Evolutionary conservation across 176 grass and related monocot species (phyloP).

Genomic region (Oryza meridionalis): DNA sequence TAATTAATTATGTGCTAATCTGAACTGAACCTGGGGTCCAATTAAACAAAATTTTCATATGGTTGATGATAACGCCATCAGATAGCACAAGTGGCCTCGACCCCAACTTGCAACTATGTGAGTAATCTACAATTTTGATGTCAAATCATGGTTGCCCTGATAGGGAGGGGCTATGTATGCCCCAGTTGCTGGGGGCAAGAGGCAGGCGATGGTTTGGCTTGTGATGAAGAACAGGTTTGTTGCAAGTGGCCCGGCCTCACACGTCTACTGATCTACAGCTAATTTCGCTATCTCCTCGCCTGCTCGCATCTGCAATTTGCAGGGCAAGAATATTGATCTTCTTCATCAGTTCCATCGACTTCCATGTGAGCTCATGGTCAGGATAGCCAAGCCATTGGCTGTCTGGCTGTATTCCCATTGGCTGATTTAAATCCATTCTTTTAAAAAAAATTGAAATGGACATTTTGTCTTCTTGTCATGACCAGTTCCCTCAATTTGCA

Average conservation of each 20-base stretch:
- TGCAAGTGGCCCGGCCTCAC: background rate
- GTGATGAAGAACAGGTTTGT: background rate
- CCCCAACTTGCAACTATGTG: background rate
- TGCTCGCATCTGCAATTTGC: background rate
- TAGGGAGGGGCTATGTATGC: background rate
- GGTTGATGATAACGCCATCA: background rate
- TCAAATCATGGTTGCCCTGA: constrained; percentile 1
- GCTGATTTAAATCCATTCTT: background rate
- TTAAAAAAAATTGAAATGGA: background rate
- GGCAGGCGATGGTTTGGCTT: background rate
- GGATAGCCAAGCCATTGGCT: background rate
- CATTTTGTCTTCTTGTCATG: background rate
- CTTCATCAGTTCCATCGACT: background rate
- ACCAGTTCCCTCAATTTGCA: background rate
- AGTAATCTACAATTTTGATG: background rate
- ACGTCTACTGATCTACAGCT: background rate
- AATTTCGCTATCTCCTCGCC: constrained; percentile 3
- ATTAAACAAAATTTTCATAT: background rate
- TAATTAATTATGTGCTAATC: too few relatives aligned
- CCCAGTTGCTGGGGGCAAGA: background rate
- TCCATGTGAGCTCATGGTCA: background rate
- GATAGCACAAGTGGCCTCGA: background rate
- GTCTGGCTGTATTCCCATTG: background rate
- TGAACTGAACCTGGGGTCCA: background rate
- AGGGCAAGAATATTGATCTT: background rate